Evolutionary conservation across 2,329 filamentous ascomycete genomes (phyloP), one percentile per base, ranked within the genome.

Genomic region (Talaromyces piceae): DNA sequence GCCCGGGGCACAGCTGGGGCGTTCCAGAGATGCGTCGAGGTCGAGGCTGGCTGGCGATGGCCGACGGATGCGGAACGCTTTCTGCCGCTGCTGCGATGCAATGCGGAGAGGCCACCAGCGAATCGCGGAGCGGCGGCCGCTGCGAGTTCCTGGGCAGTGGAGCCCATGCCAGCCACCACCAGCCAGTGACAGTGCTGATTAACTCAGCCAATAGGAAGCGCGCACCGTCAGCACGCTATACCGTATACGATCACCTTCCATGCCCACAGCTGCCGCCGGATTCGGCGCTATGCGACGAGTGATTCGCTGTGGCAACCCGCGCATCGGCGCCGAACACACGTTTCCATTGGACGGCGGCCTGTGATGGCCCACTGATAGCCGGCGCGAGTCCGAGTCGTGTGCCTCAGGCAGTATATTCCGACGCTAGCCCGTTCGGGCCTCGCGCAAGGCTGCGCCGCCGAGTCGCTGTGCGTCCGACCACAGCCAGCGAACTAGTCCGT

Each of bases 101-200:
- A 49, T 49, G 46, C 46, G 33, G 37, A 47, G 51, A 47, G 41
- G n/a, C 25, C 12, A 8, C 11, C 4, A 12, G 51, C 51, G 46
- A 49, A 53, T 53, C 28, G 31, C 45, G 8, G 31, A 13, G 12
- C 5, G 37, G 33, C 33, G 43, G 43, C 33, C 31, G 20, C 31
- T 30, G 44, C 11, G 33, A 53, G 51, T 46, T 41, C 51, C 51
- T 52, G 51, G 41, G 45, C 46, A 27, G 51, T 49, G 51, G 51
- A 39, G 47, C 51, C 2, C 6, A 30, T 30, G 39, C 39, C 23
- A 43, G 33, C 33, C 33, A 37, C 33, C 13, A 16, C 11, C 39
- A 41, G 39, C 39, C 39, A 41, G 22, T 41, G 39, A 25, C 20
- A 43, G 39, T 5, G 13, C 22, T 18, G 23, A 9, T 5, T 16